Evolutionary conservation across 371 early-diverging fungal genomes (phyloP), one percentile per base, ranked within the genome.

Genomic region (Mortierella sp.): DNA sequence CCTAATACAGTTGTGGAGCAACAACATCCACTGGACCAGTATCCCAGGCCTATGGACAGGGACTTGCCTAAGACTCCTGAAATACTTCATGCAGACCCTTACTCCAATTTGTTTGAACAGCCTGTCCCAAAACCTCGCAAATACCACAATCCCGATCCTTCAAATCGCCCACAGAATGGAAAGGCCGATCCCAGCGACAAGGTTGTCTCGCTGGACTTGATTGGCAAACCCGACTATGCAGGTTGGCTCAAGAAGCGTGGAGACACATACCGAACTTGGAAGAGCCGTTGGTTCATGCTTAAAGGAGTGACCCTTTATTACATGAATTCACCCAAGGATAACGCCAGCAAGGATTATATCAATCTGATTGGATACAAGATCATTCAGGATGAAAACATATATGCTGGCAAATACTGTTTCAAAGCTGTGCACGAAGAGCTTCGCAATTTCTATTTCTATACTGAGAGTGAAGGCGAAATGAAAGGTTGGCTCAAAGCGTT

Each of bases 191-290:
- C 73, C 8, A 63, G 45, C 28, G 77, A 70, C 37, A 79, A 84
- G 62, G 66, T 79, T 12, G 84, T 83, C 0, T 53, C 76, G 1
- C 32, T 84, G 51, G 75, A 70, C 17, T 37, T 68, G 53, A 77
- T 83, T 56, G 83, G 85, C 42, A 75, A 84, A 35, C 90, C 91
- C 2, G 90, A 90, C 61, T 86, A 89, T 72, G 87, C 89, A 67
- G 91, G 91, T 5, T 91, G 88, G 87, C 83, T 93, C 31, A 85
- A 89, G 71, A 91, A 91, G 65, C 90, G 90, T 70, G 86, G 90
- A 0, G 89, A 88, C 49, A 86, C 86, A 34, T 91, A 90, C 70
- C 88, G 88, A 47, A 87, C 86, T 12, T 93, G 91, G 91, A 91
- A 91, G 71, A 86, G 85, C 42, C 86, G 93, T 7, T 93, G 89